Conservation (phyloP, 2,329 filamentous ascomycete genomes). For the Chrysosporium keratinophilum region DNA sequence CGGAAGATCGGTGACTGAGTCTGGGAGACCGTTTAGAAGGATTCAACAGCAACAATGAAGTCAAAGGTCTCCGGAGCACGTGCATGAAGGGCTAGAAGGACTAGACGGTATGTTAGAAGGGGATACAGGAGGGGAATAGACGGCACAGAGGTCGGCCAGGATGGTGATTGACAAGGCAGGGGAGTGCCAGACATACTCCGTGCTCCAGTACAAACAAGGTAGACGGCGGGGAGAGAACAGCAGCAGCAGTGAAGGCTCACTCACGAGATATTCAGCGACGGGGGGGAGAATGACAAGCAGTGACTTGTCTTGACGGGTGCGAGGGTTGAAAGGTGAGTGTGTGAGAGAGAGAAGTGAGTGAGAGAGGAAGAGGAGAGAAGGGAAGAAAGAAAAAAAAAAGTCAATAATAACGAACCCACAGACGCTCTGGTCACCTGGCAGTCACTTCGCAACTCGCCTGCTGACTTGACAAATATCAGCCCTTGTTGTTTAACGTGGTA, state of each 20-base stretch:
- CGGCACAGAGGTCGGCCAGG: not conserved
- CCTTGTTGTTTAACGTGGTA: not conserved
- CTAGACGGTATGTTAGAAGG: not conserved
- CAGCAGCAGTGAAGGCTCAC: not conserved
- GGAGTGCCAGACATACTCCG: slow-evolving; percentile 5
- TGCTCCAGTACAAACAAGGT: not conserved
- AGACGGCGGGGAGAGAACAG: not conserved
- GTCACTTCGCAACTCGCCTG: not conserved
- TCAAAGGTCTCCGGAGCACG: not conserved
- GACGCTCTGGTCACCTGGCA: not conserved
- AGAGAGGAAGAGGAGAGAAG: slow-evolving; percentile 1
- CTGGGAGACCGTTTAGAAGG: slow-evolving; percentile 3
- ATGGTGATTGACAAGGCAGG: not conserved
- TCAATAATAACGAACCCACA: not conserved
- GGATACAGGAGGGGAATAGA: not conserved
- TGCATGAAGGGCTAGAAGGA: not conserved
- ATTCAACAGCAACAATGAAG: slow-evolving; percentile 1
- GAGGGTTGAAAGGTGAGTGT: not conserved
- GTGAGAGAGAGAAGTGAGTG: not conserved
- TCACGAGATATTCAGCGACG: too few species aligned
- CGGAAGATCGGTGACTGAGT: slow-evolving; percentile 3
- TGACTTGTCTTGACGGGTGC: too few species aligned
- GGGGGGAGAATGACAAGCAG: too few species aligned
- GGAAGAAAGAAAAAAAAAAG: slow-evolving; percentile 5
- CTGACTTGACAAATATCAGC: not conserved